phyloP scores from a whole-genome alignment of 805 yeast species.

The Ogataea philodendri region DNA sequence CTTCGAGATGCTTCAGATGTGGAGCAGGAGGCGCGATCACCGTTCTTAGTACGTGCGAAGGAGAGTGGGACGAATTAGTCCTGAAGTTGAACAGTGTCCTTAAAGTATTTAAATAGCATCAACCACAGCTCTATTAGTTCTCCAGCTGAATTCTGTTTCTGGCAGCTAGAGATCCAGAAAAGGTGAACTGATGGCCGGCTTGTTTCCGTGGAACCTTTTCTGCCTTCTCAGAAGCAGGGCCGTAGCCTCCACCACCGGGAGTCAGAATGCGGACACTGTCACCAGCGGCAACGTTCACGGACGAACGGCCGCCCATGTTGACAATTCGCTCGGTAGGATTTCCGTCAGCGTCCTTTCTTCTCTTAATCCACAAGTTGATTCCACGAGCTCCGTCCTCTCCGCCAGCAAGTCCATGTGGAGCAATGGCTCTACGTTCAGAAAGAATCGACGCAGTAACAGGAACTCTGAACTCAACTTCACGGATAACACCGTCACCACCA shows the following conservation, averaged over 20 bases:
- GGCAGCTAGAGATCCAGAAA: slow-evolving; percentile 33
- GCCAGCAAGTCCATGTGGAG: slow-evolving; percentile 86
- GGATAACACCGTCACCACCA: slow-evolving; percentile 85
- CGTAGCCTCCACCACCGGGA: slow-evolving; percentile 89
- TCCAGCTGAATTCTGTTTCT: slow-evolving; percentile 33
- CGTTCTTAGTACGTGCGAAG: slow-evolving; percentile 74
- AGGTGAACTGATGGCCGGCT: slow-evolving; percentile 20
- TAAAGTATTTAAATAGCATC: slow-evolving; percentile 52
- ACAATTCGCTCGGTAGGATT: slow-evolving; percentile 37
- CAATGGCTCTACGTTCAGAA: slow-evolving; percentile 79
- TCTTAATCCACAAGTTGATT: slow-evolving; percentile 49
- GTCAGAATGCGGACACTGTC: slow-evolving; percentile 67
- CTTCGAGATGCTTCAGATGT: slow-evolving; percentile 59
- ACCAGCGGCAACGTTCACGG: slow-evolving; percentile 55
- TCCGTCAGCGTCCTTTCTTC: slow-evolving; percentile 30
- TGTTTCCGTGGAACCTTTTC: slow-evolving; percentile 9
- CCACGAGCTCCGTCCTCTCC: slow-evolving; percentile 80
- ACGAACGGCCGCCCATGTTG: slow-evolving; percentile 70
- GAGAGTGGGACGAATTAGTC: slow-evolving; percentile 91
- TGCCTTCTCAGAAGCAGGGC: slow-evolving; percentile 31
- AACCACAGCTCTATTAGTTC: too few relatives aligned
- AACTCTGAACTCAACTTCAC: slow-evolving; percentile 78
- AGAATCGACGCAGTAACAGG: slow-evolving; percentile 75
- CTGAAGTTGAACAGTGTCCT: slow-evolving; percentile 77
- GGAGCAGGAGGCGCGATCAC: slow-evolving; percentile 99